phyloP scores from a whole-genome alignment of 2,329 filamentous ascomycete genomes.

The Epicoccum sorghinum region DNA sequence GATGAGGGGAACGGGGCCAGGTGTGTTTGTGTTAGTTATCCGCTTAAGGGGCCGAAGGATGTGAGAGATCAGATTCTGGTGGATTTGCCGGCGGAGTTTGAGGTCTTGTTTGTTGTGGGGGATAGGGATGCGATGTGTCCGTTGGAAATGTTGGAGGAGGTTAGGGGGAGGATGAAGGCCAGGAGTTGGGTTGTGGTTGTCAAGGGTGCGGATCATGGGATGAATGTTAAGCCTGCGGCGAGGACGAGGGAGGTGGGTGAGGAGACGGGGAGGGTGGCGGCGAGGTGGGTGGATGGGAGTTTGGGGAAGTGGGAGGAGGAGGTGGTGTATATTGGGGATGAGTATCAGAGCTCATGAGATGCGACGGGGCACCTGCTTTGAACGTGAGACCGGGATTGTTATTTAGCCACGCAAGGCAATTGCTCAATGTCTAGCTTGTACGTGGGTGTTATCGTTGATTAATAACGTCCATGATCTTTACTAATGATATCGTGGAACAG shows the following conservation, averaged over 20 bases:
- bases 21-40: slow-evolving; percentile 51
- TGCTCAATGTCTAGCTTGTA: too few species aligned
- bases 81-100: slow-evolving; percentile 32
- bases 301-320: neutral
- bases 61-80: slow-evolving; percentile 49
- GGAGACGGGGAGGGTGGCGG: slow-evolving; percentile 43
- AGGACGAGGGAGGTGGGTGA: slow-evolving; percentile 36
- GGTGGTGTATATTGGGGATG: too few species aligned
- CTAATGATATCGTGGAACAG: too few species aligned
- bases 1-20: neutral
- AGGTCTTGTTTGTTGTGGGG: slow-evolving; percentile 51
- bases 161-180: slow-evolving; percentile 48
- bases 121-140: slow-evolving; percentile 36
- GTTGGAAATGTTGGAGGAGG: slow-evolving; percentile 24
- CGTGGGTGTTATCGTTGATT: too few species aligned
- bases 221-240: slow-evolving; percentile 42
- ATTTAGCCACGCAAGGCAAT: too few species aligned
- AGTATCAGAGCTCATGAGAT: too few species aligned
- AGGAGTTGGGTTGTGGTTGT: slow-evolving; percentile 46
- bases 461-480: too few species aligned
- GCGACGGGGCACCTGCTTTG: too few species aligned
- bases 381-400: too few species aligned
- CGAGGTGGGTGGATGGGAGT: slow-evolving; percentile 37
- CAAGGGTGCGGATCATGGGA: slow-evolving; percentile 49
- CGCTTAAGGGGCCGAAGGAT: slow-evolving; percentile 46